These are phyloP conservation scores for Talaromyces verruculosus DNA, from an alignment of 2,329 filamentous ascomycete species.

Conservation along the genomic window DNA sequence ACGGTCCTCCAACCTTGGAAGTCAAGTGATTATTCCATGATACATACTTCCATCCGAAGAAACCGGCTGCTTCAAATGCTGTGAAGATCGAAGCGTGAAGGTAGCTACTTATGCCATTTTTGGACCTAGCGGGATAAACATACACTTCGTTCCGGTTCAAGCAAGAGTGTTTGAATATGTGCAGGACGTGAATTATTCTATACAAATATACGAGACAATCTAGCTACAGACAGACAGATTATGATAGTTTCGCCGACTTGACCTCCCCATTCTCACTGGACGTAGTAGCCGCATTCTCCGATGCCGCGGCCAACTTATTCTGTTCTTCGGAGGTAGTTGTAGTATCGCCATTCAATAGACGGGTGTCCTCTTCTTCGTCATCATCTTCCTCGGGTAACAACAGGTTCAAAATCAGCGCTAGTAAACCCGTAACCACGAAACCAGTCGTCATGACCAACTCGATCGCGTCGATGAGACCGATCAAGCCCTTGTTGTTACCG, in stretches of 20 bases:
- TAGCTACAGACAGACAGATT: neutral
- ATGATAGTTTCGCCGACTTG: slow-evolving; percentile 10
- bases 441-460: slow-evolving; percentile 67
- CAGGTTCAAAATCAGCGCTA: slow-evolving; percentile 73
- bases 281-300: neutral
- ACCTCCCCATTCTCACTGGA: slow-evolving; percentile 9
- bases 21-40: no score
- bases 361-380: slow-evolving; percentile 49
- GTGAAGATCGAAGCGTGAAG: no score
- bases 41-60: no score
- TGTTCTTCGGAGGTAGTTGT: neutral
- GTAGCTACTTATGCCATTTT: no score
- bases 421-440: slow-evolving; percentile 65
- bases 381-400: slow-evolving; percentile 73
- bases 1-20: no score
- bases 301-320: neutral
- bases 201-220: neutral
- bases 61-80: no score
- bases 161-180: neutral
- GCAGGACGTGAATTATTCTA: neutral
- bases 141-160: neutral
- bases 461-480: slow-evolving; percentile 54
- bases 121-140: no score
- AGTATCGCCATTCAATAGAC: neutral
- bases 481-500: slow-evolving; percentile 66